Percentiles rank a stretch among this genome's conserved stretches.
Conservation (phyloP, 148 eudicot species). For the Cornus kousa region DNA sequence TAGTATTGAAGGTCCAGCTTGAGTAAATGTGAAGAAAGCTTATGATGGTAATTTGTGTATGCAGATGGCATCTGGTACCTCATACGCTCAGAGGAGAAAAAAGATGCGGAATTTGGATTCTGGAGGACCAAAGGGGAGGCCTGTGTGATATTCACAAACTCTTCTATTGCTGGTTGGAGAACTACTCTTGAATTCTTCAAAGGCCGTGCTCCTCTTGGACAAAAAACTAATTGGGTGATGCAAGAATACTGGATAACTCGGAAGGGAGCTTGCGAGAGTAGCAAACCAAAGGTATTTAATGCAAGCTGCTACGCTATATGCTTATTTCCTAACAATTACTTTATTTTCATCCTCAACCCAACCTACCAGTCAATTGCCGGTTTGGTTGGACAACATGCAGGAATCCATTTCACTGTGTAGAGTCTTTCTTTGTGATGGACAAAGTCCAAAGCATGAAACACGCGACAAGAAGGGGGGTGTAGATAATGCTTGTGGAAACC, state of each 20-base stretch:
- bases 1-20: not conserved
- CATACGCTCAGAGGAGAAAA: slow-evolving; percentile 23
- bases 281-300: slow-evolving; percentile 34
- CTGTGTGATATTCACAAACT: slow-evolving; percentile 33
- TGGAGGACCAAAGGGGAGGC: slow-evolving; percentile 52
- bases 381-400: slow-evolving; percentile 54
- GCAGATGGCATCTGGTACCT: slow-evolving; percentile 53
- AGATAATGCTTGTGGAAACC: slow-evolving; percentile 5
- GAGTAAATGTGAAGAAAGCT: not conserved
- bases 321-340: slow-evolving; percentile 12
- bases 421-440: slow-evolving; percentile 34
- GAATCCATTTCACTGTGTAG: slow-evolving; percentile 40
- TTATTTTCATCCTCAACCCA: slow-evolving; percentile 22
- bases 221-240: slow-evolving; percentile 57
- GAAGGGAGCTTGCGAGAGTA: slow-evolving; percentile 7
- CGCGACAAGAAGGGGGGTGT: slow-evolving; percentile 7
- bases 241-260: slow-evolving; percentile 48
- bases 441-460: slow-evolving; percentile 15
- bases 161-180: slow-evolving; percentile 55
- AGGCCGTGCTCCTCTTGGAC: slow-evolving; percentile 32
- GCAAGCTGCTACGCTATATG: not conserved
- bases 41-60: slow-evolving; percentile 7
- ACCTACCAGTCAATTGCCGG: slow-evolving; percentile 36
- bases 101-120: slow-evolving; percentile 33
- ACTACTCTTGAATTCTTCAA: slow-evolving; percentile 50